Evolutionary conservation across 2,329 filamentous ascomycete species (phyloP), one percentile per base, ranked within the genome.

Genomic region (Verticillium klebahnii): DNA sequence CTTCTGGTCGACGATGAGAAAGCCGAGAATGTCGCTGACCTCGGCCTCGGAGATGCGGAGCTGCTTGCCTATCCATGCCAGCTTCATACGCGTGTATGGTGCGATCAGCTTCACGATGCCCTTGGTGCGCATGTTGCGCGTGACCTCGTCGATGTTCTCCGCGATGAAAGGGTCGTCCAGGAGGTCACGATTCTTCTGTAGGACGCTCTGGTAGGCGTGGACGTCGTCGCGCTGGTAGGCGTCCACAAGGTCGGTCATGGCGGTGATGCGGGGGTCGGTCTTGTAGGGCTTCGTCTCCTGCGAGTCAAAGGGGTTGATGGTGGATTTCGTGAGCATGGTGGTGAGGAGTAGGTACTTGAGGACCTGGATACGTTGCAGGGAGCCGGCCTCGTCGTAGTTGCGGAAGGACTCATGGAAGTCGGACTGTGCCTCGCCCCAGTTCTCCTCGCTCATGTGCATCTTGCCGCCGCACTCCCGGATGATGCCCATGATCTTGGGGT

Each of bases 401-500:
- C 93, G 91, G 81, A 99, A 99, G 1, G 94, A 96, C 75, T 99
- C 95, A 75, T 97, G 97, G 77, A 99, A 99, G 79, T 98, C 95
- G 69, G 89, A 94, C 77, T 98, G 93, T 1, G 95, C 95, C 71
- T 93, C 92, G 74, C 95, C 92, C 95, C 95, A 99, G 74, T 98
- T 98, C 79, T 98, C 95, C 82, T 99, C 95, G 75, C 91, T 95
- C 95, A 99, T 98, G 80, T 98, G 93, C 95, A 99, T 99, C 82
- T 99, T 99, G 69, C 95, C 95, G 70, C 95, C 95, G 74, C 95
- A 99, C 79, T 99, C 95, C 60, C 94, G 90, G 72, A 99, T 99
- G 74, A 99, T 94, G 59, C 95, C 95, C 92, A 98, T 97, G 74
- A 99, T 97, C 78, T 97, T 96, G 63, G 95, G 95, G 77, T 99